Base-by-base conservation (phyloP, 768 basidiomycete species). In the Tulasnella sp. region DNA sequence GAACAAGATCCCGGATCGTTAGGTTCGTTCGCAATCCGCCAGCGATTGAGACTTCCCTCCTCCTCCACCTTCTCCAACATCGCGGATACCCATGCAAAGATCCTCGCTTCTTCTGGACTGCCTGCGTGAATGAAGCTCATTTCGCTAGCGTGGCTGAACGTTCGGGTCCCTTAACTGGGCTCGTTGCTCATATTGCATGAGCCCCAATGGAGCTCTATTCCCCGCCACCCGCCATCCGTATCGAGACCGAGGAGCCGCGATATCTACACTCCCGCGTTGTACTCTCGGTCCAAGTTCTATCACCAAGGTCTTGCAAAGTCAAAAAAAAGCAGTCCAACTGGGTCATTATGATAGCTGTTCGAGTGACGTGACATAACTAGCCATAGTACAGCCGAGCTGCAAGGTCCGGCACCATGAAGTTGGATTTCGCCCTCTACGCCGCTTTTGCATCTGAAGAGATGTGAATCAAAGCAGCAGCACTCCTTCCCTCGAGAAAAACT, bases 71-170 rank as follows among this genome's bases (percentile, higher is more conserved):
- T 76, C 29, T 57, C 51, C 46, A 76, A 26, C 57, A 92, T 84
- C 75, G 87, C 89, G 4, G 90, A 90, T 3, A 95, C 89, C 94
- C 94, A 96, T 42, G 85, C 86, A 83, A 93, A 93, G 79, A 97
- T 93, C 35, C 83, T 85, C 23, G 88, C 90, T 82, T 92, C 90
- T 81, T 93, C 91, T 87, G 97, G 89, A 40, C 86, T 88, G 15
- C 75, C 75, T 76, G 29, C 11, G 18, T 5, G n/a, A 18, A 23
- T 69, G 15, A 37, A 5, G 13, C n/a, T n/a, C n/a, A 51, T 57
- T 39, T 10, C 16, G 39, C 11, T 15, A 44, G 29, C 46, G n/a
- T 32, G n/a, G n/a, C 73, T 32, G 13, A 48, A 40, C n/a, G 29
- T 44, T 0, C 15, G 7, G 44, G 5, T 44, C 40, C 20, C 16